Conservation (phyloP, 2,329 filamentous ascomycete genomes). For the Cladosporium oxysporum region DNA sequence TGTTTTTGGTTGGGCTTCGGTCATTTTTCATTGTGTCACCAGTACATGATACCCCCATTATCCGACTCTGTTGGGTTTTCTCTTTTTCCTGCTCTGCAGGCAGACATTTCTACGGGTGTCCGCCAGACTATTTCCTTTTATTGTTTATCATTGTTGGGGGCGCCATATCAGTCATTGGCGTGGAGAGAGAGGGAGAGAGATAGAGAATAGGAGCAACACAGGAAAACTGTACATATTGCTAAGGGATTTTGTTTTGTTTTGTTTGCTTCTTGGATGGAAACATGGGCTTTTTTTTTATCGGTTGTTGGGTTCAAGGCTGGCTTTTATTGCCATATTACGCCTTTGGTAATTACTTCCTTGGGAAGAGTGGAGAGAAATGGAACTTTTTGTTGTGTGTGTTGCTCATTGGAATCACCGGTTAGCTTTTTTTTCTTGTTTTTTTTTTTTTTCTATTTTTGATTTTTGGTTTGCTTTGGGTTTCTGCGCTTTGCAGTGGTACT, state of each 20-base stretch:
- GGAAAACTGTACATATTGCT: background rate
- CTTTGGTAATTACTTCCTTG: background rate
- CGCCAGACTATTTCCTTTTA: background rate
- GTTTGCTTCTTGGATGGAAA: background rate
- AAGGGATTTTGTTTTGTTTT: background rate
- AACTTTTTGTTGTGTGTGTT: background rate
- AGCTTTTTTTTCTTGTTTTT: background rate
- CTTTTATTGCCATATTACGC: background rate
- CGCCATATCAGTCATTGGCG: background rate
- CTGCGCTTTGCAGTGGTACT: too few species aligned
- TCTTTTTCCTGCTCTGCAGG: background rate
- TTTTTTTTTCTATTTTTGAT: background rate
- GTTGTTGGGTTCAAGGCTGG: background rate
- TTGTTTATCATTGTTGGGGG: background rate
- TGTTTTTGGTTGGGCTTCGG: background rate
- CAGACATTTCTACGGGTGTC: background rate
- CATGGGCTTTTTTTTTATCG: background rate
- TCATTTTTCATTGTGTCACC: slow-evolving; percentile 6
- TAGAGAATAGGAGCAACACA: background rate
- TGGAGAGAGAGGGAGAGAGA: background rate
- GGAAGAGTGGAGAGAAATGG: background rate
- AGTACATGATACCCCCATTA: slow-evolving; percentile 9
- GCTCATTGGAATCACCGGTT: background rate
- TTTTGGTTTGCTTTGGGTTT: too few species aligned
- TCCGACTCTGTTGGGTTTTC: background rate